Conservation (phyloP, 306 rosid species). For the Dicorynia guianensis region DNA sequence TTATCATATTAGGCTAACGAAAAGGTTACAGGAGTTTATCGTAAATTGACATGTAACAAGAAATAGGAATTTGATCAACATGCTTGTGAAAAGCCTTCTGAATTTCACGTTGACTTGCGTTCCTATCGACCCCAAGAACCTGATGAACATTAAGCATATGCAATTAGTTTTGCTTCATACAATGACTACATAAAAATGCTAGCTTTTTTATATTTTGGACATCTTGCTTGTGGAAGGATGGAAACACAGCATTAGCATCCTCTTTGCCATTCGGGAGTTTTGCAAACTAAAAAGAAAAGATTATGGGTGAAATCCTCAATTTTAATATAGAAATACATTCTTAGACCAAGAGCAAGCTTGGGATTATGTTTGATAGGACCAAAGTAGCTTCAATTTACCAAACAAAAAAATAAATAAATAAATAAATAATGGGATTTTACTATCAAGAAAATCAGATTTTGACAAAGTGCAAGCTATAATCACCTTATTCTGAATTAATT, state of each 20-base stretch:
- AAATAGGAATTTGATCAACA: conserved; percentile 34
- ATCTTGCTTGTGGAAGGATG: neutral
- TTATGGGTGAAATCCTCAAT: conserved; percentile 1
- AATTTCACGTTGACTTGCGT: conserved; percentile 93
- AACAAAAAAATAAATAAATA: neutral
- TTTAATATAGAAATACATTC: neutral
- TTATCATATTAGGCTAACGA: neutral
- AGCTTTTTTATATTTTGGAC: neutral
- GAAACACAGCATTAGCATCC: neutral
- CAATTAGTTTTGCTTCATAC: neutral
- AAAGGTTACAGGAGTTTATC: neutral
- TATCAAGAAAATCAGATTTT: neutral
- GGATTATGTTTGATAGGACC: neutral
- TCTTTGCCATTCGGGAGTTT: conserved; percentile 1
- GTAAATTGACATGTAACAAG: neutral
- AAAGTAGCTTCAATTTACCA: neutral
- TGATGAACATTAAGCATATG: conserved; percentile 28
- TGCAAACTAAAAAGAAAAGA: conserved; percentile 15
- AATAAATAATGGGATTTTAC: neutral
- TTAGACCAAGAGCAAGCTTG: too few species aligned
- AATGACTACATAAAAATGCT: neutral
- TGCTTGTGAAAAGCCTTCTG: conserved; percentile 99
- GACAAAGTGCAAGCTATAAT: neutral
- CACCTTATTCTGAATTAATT: neutral
- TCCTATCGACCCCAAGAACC: conserved; percentile 94